Conservation (phyloP, 345 rosid species). For the Brassica napus region Da-Ae NC_063448.1:11441501-11442000, state of each 20-base stretch:
- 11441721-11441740: conserved; percentile 63
- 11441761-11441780: conserved; percentile 53
- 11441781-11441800: conserved; percentile 49
- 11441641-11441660: conserved; percentile 46
- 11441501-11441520: conserved; percentile 52
- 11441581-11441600: conserved; percentile 49
- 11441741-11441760: conserved; percentile 43
- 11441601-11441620: conserved; percentile 58
- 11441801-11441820: conserved; percentile 48
- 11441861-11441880: conserved; percentile 56
- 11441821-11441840: conserved; percentile 55
- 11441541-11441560: conserved; percentile 49
- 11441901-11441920: conserved; percentile 47
- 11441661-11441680: conserved; percentile 39
- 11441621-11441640: conserved; percentile 50
- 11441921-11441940: conserved; percentile 60
- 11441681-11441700: conserved; percentile 48
- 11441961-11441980: conserved; percentile 48
- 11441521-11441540: conserved; percentile 55
- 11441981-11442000: conserved; percentile 43
- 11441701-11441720: conserved; percentile 75
- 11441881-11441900: conserved; percentile 46
- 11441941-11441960: conserved; percentile 48
- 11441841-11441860: conserved; percentile 47
- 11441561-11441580: conserved; percentile 55